Conservation (phyloP, 441 rosid species). For the Croton setiger region DNA sequence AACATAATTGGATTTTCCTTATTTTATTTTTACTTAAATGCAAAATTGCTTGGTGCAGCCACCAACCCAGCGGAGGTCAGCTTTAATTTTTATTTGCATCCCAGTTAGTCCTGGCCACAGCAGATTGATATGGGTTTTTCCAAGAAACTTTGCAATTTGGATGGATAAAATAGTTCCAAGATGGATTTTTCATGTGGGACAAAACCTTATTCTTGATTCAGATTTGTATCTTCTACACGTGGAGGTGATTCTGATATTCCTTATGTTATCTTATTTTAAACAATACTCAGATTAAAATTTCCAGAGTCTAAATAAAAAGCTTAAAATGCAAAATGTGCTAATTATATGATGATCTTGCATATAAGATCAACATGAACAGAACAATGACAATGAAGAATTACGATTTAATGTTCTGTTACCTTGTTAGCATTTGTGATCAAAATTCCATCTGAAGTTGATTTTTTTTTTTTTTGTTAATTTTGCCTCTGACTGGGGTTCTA, state of each 20-base stretch:
- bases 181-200: constrained; percentile 81
- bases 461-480: not conserved
- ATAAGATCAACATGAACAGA: too few relatives aligned
- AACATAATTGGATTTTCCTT: not conserved
- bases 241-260: constrained; percentile 46
- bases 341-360: not conserved
- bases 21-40: not conserved
- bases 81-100: constrained; percentile 74
- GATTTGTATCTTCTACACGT: constrained; percentile 84
- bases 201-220: constrained; percentile 80
- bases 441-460: not conserved
- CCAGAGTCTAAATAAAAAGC: not conserved
- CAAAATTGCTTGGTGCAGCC: constrained; percentile 26
- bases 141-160: constrained; percentile 64
- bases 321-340: not conserved
- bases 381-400: too few relatives aligned
- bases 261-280: too few relatives aligned
- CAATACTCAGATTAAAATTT: not conserved
- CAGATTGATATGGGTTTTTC: constrained; percentile 82
- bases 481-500: too few relatives aligned
- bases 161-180: constrained; percentile 74
- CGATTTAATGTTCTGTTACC: not conserved
- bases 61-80: constrained; percentile 31
- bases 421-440: not conserved
- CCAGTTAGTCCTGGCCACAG: constrained; percentile 92